Conservation (phyloP, 139 green algal genomes). For the Tetraselmis chui region DNA sequence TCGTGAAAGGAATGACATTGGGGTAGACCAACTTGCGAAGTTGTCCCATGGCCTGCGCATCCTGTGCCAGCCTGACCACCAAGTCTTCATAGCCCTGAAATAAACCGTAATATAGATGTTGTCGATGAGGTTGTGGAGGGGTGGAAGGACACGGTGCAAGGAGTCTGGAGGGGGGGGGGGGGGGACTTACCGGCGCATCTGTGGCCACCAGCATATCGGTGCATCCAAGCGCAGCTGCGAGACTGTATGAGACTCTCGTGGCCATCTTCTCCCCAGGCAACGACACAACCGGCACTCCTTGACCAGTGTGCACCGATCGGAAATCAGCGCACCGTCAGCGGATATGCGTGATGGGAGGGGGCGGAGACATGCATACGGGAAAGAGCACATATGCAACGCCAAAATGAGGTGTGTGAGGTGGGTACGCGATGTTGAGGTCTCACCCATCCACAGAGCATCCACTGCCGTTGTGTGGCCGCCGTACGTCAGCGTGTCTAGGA, state of each 20-base stretch:
- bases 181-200: too few species aligned
- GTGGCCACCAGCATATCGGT: background rate
- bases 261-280: slow-evolving; percentile 1
- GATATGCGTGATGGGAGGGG: too few species aligned
- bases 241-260: background rate
- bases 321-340: too few species aligned
- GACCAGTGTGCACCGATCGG: too few species aligned
- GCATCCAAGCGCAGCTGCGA: background rate
- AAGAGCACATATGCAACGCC: too few species aligned
- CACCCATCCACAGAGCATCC: slow-evolving; percentile 2
- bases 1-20: too few species aligned
- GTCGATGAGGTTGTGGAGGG: background rate
- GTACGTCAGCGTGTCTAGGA: background rate
- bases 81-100: background rate
- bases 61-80: background rate
- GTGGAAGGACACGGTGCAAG: background rate
- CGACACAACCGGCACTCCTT: background rate
- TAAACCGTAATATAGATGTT: background rate
- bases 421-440: background rate
- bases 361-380: too few species aligned
- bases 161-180: background rate
- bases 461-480: background rate
- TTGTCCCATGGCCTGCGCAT: background rate
- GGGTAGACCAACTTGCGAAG: background rate
- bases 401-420: background rate